A percentile compares a stretch with the other conserved stretches of the same genome.
These are phyloP conservation scores for Pugionium dolabratum DNA, from an alignment of 345 rosid species.

Conservation along the genomic window DNA sequence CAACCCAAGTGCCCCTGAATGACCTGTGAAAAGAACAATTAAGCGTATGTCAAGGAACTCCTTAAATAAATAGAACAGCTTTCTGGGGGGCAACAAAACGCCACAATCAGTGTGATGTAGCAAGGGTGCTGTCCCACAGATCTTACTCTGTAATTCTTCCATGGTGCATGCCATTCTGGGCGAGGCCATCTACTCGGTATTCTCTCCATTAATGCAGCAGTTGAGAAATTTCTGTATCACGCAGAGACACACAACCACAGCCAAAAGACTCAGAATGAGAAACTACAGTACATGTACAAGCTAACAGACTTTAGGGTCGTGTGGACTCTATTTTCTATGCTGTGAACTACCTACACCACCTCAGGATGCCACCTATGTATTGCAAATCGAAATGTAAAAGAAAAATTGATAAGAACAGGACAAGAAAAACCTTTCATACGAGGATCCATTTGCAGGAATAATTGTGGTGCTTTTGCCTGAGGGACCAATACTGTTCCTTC, in stretches of 20 bases:
- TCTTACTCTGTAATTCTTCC: slow-evolving; percentile 97
- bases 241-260: background rate
- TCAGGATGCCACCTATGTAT: background rate
- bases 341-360: slow-evolving; percentile 2
- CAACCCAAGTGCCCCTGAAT: slow-evolving; percentile 98
- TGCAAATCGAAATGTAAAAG: slow-evolving; percentile 14
- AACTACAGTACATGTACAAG: slow-evolving; percentile 9
- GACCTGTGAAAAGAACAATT: slow-evolving; percentile 40
- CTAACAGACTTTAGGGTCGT: slow-evolving; percentile 1
- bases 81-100: slow-evolving; percentile 2
- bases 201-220: slow-evolving; percentile 91
- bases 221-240: slow-evolving; percentile 63
- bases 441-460: slow-evolving; percentile 57
- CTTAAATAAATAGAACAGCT: slow-evolving; percentile 9
- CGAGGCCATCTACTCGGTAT: slow-evolving; percentile 98
- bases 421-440: slow-evolving; percentile 65
- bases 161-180: slow-evolving; percentile 95
- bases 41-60: slow-evolving; percentile 21
- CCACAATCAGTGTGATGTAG: slow-evolving; percentile 17
- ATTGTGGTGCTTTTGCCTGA: slow-evolving; percentile 67
- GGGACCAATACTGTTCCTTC: slow-evolving; percentile 59
- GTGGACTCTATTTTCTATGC: slow-evolving; percentile 16
- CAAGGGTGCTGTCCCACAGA: background rate
- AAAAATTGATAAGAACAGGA: slow-evolving; percentile 17
- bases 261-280: slow-evolving; percentile 7